Conservation (phyloP, 2,329 filamentous ascomycete genomes). For the Kalmusia sp. region DNA sequence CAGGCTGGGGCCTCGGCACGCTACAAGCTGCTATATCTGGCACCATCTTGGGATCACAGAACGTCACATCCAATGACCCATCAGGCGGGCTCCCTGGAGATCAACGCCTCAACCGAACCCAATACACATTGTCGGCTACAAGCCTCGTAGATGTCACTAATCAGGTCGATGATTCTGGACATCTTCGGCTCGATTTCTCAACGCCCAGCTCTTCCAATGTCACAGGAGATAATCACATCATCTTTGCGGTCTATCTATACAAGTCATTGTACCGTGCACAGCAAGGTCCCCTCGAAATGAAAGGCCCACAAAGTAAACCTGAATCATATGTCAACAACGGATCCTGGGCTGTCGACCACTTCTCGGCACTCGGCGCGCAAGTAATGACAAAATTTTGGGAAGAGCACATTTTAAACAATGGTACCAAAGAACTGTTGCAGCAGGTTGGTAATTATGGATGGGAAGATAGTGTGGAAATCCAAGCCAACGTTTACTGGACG, state of each 20-base stretch:
- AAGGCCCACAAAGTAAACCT: constrained; percentile 19
- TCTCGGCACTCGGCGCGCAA: constrained; percentile 45
- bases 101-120: constrained; percentile 20
- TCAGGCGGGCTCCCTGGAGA: constrained; percentile 13
- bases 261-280: constrained; percentile 39
- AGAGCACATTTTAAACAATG: constrained; percentile 44
- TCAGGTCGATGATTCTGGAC: constrained; percentile 29
- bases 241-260: constrained; percentile 42
- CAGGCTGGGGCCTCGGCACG: constrained; percentile 48
- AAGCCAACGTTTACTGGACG: too few species aligned
- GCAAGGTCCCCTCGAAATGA: constrained; percentile 30
- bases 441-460: too few species aligned
- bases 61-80: constrained; percentile 13
- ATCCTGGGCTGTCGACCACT: constrained; percentile 51
- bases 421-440: constrained; percentile 35
- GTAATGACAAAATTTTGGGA: constrained; percentile 49
- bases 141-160: constrained; percentile 36
- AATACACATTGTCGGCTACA: constrained; percentile 23
- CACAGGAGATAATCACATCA: constrained; percentile 15
- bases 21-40: constrained; percentile 34
- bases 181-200: constrained; percentile 27
- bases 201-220: neutral
- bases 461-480: too few species aligned
- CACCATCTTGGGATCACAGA: constrained; percentile 11
- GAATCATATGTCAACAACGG: constrained; percentile 43